Percentiles rank a stretch among this genome's conserved stretches.
These are phyloP conservation scores for Arthrinium phaeospermum DNA, from an alignment of 2,329 filamentous ascomycete genomes.

Conservation along the genomic window DNA sequence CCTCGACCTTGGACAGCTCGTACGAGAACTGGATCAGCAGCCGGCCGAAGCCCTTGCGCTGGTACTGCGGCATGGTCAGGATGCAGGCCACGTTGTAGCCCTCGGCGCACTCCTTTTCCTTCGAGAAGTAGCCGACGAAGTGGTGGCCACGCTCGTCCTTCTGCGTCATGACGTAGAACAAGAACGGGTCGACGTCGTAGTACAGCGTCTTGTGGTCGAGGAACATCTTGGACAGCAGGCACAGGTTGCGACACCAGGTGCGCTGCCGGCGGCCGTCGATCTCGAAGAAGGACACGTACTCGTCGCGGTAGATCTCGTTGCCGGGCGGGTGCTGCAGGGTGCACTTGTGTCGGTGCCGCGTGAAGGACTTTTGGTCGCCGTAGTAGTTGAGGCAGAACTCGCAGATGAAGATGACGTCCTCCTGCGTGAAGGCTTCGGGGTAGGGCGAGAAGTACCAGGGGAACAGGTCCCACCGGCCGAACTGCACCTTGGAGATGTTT, in stretches of 20 bases:
- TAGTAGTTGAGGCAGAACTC: constrained; percentile 97
- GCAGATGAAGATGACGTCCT: constrained; percentile 93
- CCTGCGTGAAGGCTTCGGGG: constrained; percentile 84
- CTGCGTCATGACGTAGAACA: constrained; percentile 98
- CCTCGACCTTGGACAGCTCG: constrained; percentile 93
- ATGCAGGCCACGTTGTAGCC: constrained; percentile 99
- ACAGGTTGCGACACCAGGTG: constrained; percentile 96
- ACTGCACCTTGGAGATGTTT: constrained; percentile 92
- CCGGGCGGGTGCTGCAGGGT: constrained; percentile 90
- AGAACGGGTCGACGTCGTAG: constrained; percentile 98
- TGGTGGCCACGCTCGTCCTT: constrained; percentile 90
- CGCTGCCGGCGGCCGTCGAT: constrained; percentile 93
- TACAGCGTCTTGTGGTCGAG: constrained; percentile 96
- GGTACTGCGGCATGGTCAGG: constrained; percentile 92
- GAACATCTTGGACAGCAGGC: constrained; percentile 93
- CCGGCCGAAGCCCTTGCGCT: constrained; percentile 91
- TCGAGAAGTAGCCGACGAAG: constrained; percentile 98
- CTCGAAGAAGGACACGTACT: constrained; percentile 93
- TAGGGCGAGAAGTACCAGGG: constrained; percentile 99
- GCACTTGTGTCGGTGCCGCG: constrained; percentile 87
- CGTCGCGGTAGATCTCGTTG: constrained; percentile 97
- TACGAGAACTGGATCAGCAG: constrained; percentile 97
- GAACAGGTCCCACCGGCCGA: constrained; percentile 89
- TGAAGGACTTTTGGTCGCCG: constrained; percentile 80
- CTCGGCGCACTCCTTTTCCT: constrained; percentile 96